Evolutionary conservation across 129 eudicot genomes (phyloP).

Genomic region (Arctium lappa): DNA sequence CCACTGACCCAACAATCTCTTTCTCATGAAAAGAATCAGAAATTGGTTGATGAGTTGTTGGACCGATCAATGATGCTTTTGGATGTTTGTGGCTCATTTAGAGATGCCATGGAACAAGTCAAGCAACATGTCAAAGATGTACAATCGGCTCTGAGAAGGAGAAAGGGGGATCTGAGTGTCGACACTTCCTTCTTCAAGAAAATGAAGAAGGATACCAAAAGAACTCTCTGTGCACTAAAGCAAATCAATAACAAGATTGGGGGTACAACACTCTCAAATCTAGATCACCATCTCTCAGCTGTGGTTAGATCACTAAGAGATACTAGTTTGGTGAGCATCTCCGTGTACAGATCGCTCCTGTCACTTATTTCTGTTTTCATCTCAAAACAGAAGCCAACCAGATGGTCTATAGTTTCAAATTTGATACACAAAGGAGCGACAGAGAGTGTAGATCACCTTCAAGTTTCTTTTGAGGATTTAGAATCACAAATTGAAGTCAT

Average conservation of each 20-base stretch:
- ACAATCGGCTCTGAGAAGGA: slow-evolving; percentile 8
- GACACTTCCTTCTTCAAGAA: neutral
- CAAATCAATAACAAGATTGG: neutral
- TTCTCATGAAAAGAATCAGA: neutral
- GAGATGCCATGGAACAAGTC: slow-evolving; percentile 15
- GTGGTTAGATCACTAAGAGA: slow-evolving; percentile 26
- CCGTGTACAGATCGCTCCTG: slow-evolving; percentile 22
- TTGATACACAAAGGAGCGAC: slow-evolving; percentile 20
- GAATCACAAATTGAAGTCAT: slow-evolving; percentile 5
- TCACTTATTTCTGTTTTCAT: slow-evolving; percentile 17
- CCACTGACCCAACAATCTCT: slow-evolving; percentile 25
- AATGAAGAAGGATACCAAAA: slow-evolving; percentile 16
- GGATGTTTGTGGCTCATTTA: slow-evolving; percentile 23
- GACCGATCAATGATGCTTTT: slow-evolving; percentile 21
- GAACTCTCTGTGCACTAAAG: neutral
- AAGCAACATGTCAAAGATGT: slow-evolving; percentile 16
- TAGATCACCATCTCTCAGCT: slow-evolving; percentile 15
- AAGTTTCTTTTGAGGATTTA: neutral
- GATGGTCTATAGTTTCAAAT: slow-evolving; percentile 33
- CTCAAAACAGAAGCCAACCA: slow-evolving; percentile 14
- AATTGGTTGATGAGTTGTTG: slow-evolving; percentile 7
- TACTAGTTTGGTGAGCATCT: slow-evolving; percentile 18
- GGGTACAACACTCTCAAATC: neutral
- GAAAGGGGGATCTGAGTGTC: neutral
- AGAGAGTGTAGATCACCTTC: slow-evolving; percentile 1